Evolutionary conservation across 306 rosid species (phyloP).

Genomic region (Vigna nakashimae): DNA sequence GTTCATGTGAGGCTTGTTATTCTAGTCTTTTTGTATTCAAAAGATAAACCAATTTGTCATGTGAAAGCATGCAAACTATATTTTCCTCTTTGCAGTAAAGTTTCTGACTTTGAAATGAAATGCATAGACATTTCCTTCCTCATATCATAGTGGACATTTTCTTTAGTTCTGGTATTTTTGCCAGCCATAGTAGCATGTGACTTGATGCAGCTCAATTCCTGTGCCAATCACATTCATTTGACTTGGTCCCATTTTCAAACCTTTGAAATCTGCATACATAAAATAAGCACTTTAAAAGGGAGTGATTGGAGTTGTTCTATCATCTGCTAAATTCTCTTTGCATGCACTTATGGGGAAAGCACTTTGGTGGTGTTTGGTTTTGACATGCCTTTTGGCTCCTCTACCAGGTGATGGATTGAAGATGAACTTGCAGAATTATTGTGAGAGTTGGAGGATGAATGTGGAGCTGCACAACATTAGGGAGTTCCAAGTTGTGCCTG

Average conservation of each 20-base stretch:
- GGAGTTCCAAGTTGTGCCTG: conserved; percentile 66
- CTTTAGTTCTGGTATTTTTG: conserved; percentile 32
- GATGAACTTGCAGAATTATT: conserved; percentile 64
- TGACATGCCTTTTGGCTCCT: conserved; percentile 39
- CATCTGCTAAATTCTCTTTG: background rate
- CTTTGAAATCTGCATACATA: background rate
- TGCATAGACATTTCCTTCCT: background rate
- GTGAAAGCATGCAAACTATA: background rate
- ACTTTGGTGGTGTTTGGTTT: conserved; percentile 31
- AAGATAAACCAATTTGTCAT: background rate
- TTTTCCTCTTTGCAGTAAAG: conserved; percentile 1
- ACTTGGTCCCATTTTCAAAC: background rate
- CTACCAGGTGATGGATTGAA: conserved; percentile 44
- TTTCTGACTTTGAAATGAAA: background rate
- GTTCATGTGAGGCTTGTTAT: background rate
- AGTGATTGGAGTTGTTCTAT: background rate
- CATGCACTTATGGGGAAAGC: conserved; percentile 47
- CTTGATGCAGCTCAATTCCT: background rate
- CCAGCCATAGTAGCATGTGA: conserved; percentile 42
- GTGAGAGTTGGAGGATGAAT: conserved; percentile 77
- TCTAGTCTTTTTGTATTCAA: background rate
- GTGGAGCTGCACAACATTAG: conserved; percentile 73
- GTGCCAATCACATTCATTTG: conserved; percentile 37
- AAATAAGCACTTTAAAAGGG: background rate
- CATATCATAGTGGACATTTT: background rate